A percentile compares a stretch with the other conserved stretches of the same genome.
Conservation (phyloP, 2,329 filamentous ascomycete genomes). For the Pestalotiopsis sp. region DNA sequence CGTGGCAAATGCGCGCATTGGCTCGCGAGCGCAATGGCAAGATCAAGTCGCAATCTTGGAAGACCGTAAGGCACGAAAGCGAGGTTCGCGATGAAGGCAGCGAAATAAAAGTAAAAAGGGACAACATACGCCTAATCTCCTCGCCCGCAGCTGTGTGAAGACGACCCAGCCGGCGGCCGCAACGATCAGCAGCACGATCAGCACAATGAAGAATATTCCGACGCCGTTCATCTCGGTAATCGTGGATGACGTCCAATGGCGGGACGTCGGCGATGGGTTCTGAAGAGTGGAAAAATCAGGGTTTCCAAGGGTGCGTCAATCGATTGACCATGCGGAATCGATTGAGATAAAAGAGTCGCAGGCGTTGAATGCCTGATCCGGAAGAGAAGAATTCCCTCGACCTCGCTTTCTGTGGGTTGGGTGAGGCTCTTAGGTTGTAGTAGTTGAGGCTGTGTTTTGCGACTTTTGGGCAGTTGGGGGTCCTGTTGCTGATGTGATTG, state of each 20-base stretch:
- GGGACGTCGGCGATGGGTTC: slow-evolving; percentile 7
- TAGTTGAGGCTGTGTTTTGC: not conserved
- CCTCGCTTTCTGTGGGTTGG: not conserved
- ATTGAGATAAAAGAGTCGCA: not conserved
- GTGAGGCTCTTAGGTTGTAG: not conserved
- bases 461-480: not conserved
- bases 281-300: not conserved
- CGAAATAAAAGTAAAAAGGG: too few species aligned
- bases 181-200: slow-evolving; percentile 62
- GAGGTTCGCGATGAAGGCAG: not conserved
- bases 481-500: not conserved
- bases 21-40: not conserved
- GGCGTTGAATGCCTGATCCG: not conserved
- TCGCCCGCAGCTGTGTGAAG: slow-evolving; percentile 72
- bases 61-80: not conserved
- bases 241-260: slow-evolving; percentile 9
- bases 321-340: not conserved
- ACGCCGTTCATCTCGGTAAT: slow-evolving; percentile 50
- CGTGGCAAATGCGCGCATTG: not conserved
- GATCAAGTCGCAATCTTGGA: not conserved
- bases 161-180: slow-evolving; percentile 66
- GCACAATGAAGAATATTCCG: slow-evolving; percentile 72
- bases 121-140: slow-evolving; percentile 65
- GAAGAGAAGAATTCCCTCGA: not conserved
- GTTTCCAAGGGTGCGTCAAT: not conserved